Evolutionary conservation across 305 asterid genomes (phyloP), one percentile per base, ranked within the genome.

Genomic region (Solanum hybrid): DNA sequence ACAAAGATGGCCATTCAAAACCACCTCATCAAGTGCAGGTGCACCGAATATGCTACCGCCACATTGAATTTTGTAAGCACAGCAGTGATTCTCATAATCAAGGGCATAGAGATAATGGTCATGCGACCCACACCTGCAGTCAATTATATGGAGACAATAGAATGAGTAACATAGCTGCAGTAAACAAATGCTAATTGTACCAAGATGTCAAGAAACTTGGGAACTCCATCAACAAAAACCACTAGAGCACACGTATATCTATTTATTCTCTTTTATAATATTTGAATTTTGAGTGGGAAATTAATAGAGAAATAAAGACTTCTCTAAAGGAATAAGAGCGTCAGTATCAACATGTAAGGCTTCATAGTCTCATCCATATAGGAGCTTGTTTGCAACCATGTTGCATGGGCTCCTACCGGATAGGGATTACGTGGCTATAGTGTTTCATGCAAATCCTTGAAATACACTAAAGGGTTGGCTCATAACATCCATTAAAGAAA

Each of bases 41-140:
- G 99, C 93, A 91, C 99, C 96, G 85, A 94, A 97, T 94, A 97
- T 92, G 91, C 99, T 97, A 90, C 99, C 99, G 87, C 98, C 97
- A 75, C 99, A 97, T 33, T 89, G 92, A 91, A 95, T 92, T 92
- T 92, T 95, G 91, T 91, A 96, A 78, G 91, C 88, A 90, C 99
- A 96, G 90, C 91, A 91, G 93, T 94, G 93, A 79, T 89, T 94
- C 92, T 87, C 93, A 95, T 97, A 97, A 92, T 97, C 98, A 90
- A 97, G 95, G 82, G 99, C 99, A 91, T 97, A 97, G 45, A 97
- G 92, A 92, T 95, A 91, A 90, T 96, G 99, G 91, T 96, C 99
- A 79, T 97, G 95, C 37, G 99, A 97, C 89, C 99, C 99, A 90
- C 99, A 96, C 99, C 99, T 97, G 96, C 88, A 91, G 79, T 39